Percentiles rank a stretch among this genome's conserved stretches.
Evolutionary conservation across 2,329 filamentous ascomycete genomes (phyloP).

Genomic region (Fusarium ambrosium): DNA sequence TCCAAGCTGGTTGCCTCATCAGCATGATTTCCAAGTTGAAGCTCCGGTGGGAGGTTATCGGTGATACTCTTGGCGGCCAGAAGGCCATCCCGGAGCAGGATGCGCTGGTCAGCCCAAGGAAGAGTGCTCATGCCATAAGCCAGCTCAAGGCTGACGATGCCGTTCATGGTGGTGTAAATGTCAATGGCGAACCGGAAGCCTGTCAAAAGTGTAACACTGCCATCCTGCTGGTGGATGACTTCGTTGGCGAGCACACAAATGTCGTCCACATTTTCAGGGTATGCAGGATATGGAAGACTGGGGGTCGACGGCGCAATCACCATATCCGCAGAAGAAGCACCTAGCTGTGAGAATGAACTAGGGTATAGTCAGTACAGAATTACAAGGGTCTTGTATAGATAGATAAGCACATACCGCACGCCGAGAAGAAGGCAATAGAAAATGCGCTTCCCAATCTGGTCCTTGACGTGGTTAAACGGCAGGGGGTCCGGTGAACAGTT

Average conservation of each 20-base stretch:
- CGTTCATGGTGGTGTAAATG: conserved; percentile 85
- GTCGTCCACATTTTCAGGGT: conserved; percentile 87
- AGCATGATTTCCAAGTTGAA: conserved; percentile 67
- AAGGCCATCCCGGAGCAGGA: conserved; percentile 78
- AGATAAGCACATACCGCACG: conserved; percentile 65
- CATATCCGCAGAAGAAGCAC: conserved; percentile 77
- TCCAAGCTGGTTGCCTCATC: conserved; percentile 56
- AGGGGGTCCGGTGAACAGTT: conserved; percentile 56
- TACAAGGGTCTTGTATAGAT: not conserved
- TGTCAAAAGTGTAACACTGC: conserved; percentile 76
- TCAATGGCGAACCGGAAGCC: conserved; percentile 86
- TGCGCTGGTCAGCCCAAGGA: conserved; percentile 83
- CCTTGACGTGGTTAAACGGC: conserved; percentile 76
- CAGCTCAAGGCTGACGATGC: conserved; percentile 83
- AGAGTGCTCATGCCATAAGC: conserved; percentile 84
- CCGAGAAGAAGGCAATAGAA: conserved; percentile 88
- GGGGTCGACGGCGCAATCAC: conserved; percentile 83
- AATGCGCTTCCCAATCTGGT: conserved; percentile 81
- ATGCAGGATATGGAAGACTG: conserved; percentile 80
- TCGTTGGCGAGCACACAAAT: conserved; percentile 80
- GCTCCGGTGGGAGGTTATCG: conserved; percentile 75
- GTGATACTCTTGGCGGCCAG: conserved; percentile 77
- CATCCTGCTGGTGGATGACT: conserved; percentile 77
- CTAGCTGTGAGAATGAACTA: conserved; percentile 83
- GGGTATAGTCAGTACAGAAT: conserved; percentile 21